phyloP scores from a whole-genome alignment of 2,329 filamentous ascomycete species.

The Apiospora hydei region DNA sequence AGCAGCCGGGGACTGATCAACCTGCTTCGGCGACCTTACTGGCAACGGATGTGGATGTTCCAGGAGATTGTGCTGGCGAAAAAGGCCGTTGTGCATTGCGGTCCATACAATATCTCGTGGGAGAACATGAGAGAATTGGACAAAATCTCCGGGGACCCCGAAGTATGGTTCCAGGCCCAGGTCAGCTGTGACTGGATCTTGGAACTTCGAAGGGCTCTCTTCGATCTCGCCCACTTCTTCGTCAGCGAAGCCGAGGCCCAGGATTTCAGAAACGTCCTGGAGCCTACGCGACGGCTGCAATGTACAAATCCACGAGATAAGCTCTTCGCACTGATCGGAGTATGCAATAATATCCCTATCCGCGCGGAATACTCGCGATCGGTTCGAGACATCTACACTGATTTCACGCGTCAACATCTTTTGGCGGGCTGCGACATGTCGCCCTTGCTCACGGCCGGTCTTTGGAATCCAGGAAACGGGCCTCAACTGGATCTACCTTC shows the following conservation, averaged over 20 bases:
- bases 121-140: neutral
- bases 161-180: neutral
- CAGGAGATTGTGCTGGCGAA: slow-evolving; percentile 21
- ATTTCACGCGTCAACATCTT: neutral
- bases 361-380: neutral
- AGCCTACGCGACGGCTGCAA: neutral
- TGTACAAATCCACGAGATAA: neutral
- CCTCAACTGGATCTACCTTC: neutral
- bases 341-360: neutral
- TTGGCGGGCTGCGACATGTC: neutral
- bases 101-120: neutral
- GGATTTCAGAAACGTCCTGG: neutral
- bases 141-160: neutral
- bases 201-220: slow-evolving; percentile 21
- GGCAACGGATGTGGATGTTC: slow-evolving; percentile 23
- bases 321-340: neutral
- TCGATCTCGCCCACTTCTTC: slow-evolving; percentile 15
- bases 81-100: slow-evolving; percentile 16
- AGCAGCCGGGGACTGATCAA: neutral
- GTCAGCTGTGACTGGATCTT: neutral
- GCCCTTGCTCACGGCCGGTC: neutral
- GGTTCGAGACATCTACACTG: neutral
- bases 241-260: neutral
- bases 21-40: slow-evolving; percentile 17
- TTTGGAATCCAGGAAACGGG: neutral